Evolutionary conservation across 257 asterid species (phyloP).

Genomic region (Lycium barbarum): DNA sequence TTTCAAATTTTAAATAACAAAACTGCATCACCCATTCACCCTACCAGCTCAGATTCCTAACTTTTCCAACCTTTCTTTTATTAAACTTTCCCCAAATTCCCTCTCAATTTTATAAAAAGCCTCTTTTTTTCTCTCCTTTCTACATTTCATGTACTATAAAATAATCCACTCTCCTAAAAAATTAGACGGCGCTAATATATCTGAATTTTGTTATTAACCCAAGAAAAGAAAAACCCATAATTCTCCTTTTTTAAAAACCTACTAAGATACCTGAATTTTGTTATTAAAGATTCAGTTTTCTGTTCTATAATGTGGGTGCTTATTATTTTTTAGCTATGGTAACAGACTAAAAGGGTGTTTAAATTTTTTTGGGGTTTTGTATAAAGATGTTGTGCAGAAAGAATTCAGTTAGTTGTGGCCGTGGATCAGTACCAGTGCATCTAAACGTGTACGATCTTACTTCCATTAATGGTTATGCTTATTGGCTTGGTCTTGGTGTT

Average conservation of each 20-base stretch:
- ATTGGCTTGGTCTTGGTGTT: slow-evolving; percentile 92
- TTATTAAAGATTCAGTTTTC: not conserved
- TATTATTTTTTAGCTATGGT: not conserved
- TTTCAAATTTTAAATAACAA: not conserved
- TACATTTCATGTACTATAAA: slow-evolving; percentile 14
- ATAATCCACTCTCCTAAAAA: slow-evolving; percentile 33
- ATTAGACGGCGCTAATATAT: slow-evolving; percentile 28
- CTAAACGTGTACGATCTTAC: slow-evolving; percentile 86
- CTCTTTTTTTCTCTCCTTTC: not conserved
- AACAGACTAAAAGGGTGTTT: not conserved
- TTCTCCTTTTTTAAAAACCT: slow-evolving; percentile 15
- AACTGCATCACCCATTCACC: not conserved
- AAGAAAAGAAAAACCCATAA: not conserved
- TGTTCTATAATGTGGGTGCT: not conserved
- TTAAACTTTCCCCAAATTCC: slow-evolving; percentile 3
- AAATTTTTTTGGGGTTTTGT: not conserved
- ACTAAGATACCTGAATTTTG: not conserved
- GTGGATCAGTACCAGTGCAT: slow-evolving; percentile 75
- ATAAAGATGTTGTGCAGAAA: slow-evolving; percentile 71
- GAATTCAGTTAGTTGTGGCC: slow-evolving; percentile 47
- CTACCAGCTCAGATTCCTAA: slow-evolving; percentile 36
- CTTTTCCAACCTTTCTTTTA: slow-evolving; percentile 54
- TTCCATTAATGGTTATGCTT: slow-evolving; percentile 78
- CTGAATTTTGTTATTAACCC: not conserved
- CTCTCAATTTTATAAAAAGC: slow-evolving; percentile 31